Percentiles rank a stretch among this genome's conserved stretches.
These are phyloP conservation scores for Heliocybe sulcata DNA, from an alignment of 1,284 basidiomycete genomes.

Conservation along the genomic window DNA sequence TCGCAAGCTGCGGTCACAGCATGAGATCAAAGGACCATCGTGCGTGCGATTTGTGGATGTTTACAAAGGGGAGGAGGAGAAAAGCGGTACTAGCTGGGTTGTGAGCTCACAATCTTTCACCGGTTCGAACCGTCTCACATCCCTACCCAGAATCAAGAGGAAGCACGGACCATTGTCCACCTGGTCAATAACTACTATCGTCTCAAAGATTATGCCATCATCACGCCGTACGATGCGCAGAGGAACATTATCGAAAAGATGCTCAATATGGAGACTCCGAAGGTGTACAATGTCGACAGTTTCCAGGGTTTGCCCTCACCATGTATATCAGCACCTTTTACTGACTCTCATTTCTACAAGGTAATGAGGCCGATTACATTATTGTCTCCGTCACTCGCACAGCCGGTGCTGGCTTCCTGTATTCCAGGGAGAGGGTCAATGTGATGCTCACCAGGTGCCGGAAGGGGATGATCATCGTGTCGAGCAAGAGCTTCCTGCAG, in stretches of 20 bases:
- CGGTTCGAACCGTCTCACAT: background rate
- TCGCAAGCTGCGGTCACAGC: slow-evolving; percentile 28
- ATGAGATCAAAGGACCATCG: slow-evolving; percentile 17
- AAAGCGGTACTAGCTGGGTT: slow-evolving; percentile 32
- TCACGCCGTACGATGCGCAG: slow-evolving; percentile 53
- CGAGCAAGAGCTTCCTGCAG: slow-evolving; percentile 23
- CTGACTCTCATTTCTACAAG: slow-evolving; percentile 13
- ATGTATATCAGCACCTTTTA: background rate
- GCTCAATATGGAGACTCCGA: slow-evolving; percentile 23
- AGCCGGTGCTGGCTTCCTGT: slow-evolving; percentile 31
- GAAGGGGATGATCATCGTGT: slow-evolving; percentile 34
- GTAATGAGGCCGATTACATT: slow-evolving; percentile 35
- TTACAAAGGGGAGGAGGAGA: slow-evolving; percentile 28
- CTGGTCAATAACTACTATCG: slow-evolving; percentile 39
- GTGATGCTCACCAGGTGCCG: slow-evolving; percentile 41
- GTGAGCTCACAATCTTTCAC: slow-evolving; percentile 24
- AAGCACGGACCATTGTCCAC: slow-evolving; percentile 30
- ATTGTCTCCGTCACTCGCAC: slow-evolving; percentile 39
- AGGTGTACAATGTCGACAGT: slow-evolving; percentile 47
- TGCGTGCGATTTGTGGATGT: slow-evolving; percentile 41
- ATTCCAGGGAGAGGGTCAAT: slow-evolving; percentile 30
- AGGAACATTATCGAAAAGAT: slow-evolving; percentile 32
- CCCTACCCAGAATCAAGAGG: slow-evolving; percentile 31
- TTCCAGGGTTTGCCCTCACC: slow-evolving; percentile 30
- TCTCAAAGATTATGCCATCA: slow-evolving; percentile 31